Conservation (phyloP, 768 basidiomycete species). For the Macrocybe gigantea region DNA sequence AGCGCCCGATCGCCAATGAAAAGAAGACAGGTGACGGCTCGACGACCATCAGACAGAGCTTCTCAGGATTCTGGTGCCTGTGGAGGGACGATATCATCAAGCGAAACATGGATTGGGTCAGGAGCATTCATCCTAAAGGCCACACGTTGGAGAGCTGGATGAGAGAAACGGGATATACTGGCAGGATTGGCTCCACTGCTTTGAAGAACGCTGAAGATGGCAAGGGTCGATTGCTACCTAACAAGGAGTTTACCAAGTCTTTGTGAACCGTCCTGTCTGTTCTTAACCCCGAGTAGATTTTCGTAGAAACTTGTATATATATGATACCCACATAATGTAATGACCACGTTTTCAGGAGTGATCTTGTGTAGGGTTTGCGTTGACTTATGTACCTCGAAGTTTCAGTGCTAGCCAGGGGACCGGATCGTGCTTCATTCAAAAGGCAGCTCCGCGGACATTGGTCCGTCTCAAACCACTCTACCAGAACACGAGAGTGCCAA, state of each 20-base stretch:
- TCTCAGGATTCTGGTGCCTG: conserved; percentile 35
- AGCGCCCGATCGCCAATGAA: conserved; percentile 25
- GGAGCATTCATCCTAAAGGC: conserved; percentile 28
- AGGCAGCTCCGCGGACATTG: no score
- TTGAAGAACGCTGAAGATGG: conserved; percentile 27
- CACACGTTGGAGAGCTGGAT: conserved; percentile 37
- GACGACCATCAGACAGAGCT: conserved; percentile 32
- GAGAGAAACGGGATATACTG: conserved; percentile 25
- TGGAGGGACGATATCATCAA: conserved; percentile 38
- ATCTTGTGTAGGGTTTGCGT: no score
- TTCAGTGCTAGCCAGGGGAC: no score
- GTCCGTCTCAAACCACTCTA: no score
- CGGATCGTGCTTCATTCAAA: no score
- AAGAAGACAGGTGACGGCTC: conserved; percentile 21
- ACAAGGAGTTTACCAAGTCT: conserved; percentile 12
- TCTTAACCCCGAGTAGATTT: no score
- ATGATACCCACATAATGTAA: no score
- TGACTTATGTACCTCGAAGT: no score
- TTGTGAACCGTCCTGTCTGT: conserved; percentile 1
- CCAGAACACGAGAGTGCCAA: no score
- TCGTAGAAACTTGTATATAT: no score
- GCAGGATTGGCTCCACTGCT: conserved; percentile 14
- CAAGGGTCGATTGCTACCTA: conserved; percentile 18
- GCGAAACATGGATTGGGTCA: conserved; percentile 39
- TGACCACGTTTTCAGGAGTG: no score